phyloP scores from a whole-genome alignment of 208 protist species.

The Wallacemonas collosoma region DNA sequence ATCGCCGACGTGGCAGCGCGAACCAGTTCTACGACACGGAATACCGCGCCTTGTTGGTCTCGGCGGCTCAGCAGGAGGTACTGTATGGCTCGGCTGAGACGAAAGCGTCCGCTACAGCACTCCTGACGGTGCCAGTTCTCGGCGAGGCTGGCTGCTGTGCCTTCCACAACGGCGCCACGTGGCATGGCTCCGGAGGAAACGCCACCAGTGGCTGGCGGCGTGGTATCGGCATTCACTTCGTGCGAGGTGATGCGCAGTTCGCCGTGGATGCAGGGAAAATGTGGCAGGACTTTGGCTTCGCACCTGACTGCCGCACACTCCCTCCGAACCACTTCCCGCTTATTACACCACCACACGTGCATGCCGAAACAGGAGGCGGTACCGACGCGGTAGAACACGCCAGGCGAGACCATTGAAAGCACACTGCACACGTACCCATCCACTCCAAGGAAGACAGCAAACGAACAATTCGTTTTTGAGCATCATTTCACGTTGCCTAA shows the following conservation, averaged over 20 bases:
- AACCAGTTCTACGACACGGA: slow-evolving; percentile 49
- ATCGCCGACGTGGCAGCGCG: slow-evolving; percentile 29
- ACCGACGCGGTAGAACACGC: too few species aligned
- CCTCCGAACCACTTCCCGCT: slow-evolving; percentile 19
- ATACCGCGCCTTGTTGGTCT: slow-evolving; percentile 34
- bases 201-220: slow-evolving; percentile 24
- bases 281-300: slow-evolving; percentile 22
- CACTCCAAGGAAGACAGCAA: too few species aligned
- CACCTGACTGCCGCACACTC: slow-evolving; percentile 5
- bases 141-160: slow-evolving; percentile 32
- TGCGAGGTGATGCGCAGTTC: slow-evolving; percentile 32
- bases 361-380: not conserved
- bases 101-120: not conserved
- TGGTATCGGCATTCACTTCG: slow-evolving; percentile 42
- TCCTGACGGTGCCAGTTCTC: slow-evolving; percentile 16
- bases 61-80: slow-evolving; percentile 31
- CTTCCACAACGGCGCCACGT: slow-evolving; percentile 39
- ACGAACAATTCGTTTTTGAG: too few species aligned
- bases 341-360: not conserved
- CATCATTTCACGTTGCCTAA: too few species aligned
- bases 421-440: too few species aligned
- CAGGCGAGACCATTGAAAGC: too few species aligned
- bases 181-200: slow-evolving; percentile 38
- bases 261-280: slow-evolving; percentile 22
- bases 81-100: not conserved